Evolutionary conservation across 2,329 filamentous ascomycete species (phyloP).

Genomic region (Ophiostoma tasmaniense): DNA sequence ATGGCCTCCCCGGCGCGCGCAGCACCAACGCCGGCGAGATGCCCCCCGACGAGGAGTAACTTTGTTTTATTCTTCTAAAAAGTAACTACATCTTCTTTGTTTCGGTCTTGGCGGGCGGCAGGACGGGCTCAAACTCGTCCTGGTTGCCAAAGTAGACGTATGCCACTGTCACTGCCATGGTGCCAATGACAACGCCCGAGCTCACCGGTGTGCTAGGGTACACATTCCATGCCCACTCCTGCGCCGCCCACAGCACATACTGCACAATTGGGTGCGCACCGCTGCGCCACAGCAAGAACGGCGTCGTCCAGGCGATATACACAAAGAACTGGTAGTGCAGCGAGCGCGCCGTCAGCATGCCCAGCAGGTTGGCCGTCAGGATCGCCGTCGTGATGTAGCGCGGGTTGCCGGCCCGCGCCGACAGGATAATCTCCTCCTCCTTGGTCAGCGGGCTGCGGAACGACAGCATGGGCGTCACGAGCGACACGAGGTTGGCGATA

Average conservation of each 20-base stretch:
- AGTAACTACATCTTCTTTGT: slow-evolving; percentile 16
- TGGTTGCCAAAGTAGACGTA: slow-evolving; percentile 52
- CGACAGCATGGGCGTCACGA: slow-evolving; percentile 13
- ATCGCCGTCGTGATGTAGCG: slow-evolving; percentile 69
- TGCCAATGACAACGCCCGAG: slow-evolving; percentile 57
- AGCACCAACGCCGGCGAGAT: slow-evolving; percentile 77
- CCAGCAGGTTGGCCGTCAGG: slow-evolving; percentile 67
- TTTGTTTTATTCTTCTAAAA: neutral
- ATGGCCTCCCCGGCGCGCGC: slow-evolving; percentile 40
- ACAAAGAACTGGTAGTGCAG: slow-evolving; percentile 95
- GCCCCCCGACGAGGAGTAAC: slow-evolving; percentile 63
- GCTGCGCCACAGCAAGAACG: slow-evolving; percentile 76
- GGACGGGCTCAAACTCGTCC: slow-evolving; percentile 30
- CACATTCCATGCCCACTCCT: slow-evolving; percentile 92
- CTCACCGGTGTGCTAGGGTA: slow-evolving; percentile 65
- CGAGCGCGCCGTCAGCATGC: slow-evolving; percentile 76
- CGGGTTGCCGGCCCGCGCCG: slow-evolving; percentile 53
- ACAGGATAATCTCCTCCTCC: slow-evolving; percentile 46
- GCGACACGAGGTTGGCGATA: neutral
- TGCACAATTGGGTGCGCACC: slow-evolving; percentile 59
- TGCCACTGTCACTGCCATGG: slow-evolving; percentile 58
- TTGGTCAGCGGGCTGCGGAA: neutral
- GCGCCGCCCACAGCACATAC: slow-evolving; percentile 61
- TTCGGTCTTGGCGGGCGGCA: slow-evolving; percentile 19
- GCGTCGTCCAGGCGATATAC: slow-evolving; percentile 82